Percentiles rank a stretch among this genome's conserved stretches.
phyloP scores from a whole-genome alignment of 192 early-diverging fungal species.

The Lobosporangium transversale region DNA sequence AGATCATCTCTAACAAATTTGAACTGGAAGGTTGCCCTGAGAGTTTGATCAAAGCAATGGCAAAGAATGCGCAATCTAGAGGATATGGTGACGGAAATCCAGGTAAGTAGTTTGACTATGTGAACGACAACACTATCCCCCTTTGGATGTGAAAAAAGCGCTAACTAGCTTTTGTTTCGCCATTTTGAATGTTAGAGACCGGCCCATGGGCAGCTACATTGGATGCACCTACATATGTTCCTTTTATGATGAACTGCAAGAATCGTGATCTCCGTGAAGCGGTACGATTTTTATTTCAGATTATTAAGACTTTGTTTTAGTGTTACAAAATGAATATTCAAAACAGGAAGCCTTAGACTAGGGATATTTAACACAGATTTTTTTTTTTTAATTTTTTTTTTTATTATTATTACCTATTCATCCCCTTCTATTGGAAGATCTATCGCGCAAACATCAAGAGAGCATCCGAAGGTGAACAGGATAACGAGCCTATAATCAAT shows the following conservation, averaged over 20 bases:
- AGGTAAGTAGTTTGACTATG: conserved; percentile 16
- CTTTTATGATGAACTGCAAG: conserved; percentile 67
- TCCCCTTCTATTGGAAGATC: conserved; percentile 24
- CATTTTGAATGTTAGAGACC: conserved; percentile 32
- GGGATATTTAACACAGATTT: no score
- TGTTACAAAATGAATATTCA: no score
- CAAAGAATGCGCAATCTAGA: conserved; percentile 52
- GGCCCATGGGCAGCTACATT: conserved; percentile 65
- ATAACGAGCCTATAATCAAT: conserved; percentile 66
- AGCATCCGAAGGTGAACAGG: conserved; percentile 57
- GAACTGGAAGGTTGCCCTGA: conserved; percentile 60
- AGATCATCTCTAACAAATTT: conserved; percentile 49
- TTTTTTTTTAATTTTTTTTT: no score
- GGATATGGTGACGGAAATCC: conserved; percentile 48
- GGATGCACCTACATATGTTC: conserved; percentile 60
- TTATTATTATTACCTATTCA: no score
- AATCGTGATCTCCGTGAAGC: conserved; percentile 62
- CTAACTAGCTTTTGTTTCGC: no score
- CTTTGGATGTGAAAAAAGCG: no score
- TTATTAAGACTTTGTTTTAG: neutral
- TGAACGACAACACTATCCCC: no score
- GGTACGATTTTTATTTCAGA: conserved; percentile 29
- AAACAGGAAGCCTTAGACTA: no score
- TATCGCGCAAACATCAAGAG: conserved; percentile 61
- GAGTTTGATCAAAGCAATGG: conserved; percentile 53